These are phyloP conservation scores for Pyricularia pennisetigena DNA, from an alignment of 2,329 filamentous ascomycete species.

Conservation along the genomic window DNA sequence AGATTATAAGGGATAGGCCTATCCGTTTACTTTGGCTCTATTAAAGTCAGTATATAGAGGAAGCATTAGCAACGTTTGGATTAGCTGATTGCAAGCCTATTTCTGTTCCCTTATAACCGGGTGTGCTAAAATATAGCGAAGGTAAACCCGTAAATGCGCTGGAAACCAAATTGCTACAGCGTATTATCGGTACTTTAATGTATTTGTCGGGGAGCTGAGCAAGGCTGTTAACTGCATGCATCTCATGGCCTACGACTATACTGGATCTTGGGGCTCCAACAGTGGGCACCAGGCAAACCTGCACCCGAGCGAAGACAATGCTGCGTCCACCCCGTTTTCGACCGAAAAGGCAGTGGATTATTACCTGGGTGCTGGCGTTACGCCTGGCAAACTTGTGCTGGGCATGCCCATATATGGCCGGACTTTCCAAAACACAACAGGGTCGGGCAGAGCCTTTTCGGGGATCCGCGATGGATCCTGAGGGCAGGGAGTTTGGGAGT, in stretches of 20 bases:
- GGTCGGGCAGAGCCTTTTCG: slow-evolving; percentile 51
- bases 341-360: slow-evolving; percentile 54
- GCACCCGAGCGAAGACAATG: slow-evolving; percentile 42
- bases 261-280: slow-evolving; percentile 31
- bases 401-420: slow-evolving; percentile 76
- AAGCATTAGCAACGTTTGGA: no score
- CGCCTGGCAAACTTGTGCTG: slow-evolving; percentile 57
- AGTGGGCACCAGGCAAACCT: slow-evolving; percentile 58
- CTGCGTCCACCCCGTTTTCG: slow-evolving; percentile 57
- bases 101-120: no score
- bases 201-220: no score
- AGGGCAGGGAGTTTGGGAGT: slow-evolving; percentile 71
- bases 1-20: no score
- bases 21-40: no score
- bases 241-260: slow-evolving; percentile 30
- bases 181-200: no score
- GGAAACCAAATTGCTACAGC: no score
- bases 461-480: slow-evolving; percentile 60
- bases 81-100: no score
- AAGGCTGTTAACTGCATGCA: slow-evolving; percentile 18
- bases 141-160: no score
- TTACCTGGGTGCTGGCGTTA: slow-evolving; percentile 47
- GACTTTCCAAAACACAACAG: slow-evolving; percentile 52
- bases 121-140: no score
- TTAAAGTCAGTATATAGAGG: no score